These are phyloP conservation scores for Phaeosphaeria sp. DNA, from an alignment of 2,329 filamentous ascomycete species.

Conservation along the genomic window DNA sequence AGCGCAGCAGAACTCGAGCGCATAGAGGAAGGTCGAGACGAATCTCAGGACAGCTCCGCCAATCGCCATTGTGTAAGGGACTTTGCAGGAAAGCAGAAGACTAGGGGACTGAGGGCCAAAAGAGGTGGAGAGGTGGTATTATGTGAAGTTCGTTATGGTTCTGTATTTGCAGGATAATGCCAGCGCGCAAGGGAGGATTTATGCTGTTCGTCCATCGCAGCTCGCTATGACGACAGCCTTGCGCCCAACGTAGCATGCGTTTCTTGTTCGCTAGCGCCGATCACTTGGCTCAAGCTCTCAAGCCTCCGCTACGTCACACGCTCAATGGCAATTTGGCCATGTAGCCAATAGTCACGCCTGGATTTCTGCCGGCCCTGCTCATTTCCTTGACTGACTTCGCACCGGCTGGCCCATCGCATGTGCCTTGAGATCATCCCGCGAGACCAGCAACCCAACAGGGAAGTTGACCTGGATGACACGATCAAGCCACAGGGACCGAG, in stretches of 20 bases:
- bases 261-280: not conserved
- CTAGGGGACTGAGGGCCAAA: not conserved
- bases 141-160: not conserved
- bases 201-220: not conserved
- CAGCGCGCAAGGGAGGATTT: slow-evolving; percentile 1
- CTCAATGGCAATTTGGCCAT: not conserved
- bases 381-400: not conserved
- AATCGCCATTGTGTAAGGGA: slow-evolving; percentile 65
- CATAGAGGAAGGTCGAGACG: slow-evolving; percentile 73
- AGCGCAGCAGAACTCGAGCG: slow-evolving; percentile 74
- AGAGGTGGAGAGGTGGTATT: not conserved
- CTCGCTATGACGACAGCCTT: slow-evolving; percentile 2
- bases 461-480: not conserved
- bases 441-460: not conserved
- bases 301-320: not conserved
- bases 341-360: not conserved
- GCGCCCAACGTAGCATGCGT: not conserved
- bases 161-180: not conserved
- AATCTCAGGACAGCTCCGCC: slow-evolving; percentile 70
- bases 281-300: not conserved
- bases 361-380: not conserved
- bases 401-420: not conserved
- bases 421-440: slow-evolving; percentile 1
- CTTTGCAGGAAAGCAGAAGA: not conserved
- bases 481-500: not conserved